These are phyloP conservation scores for Adiantum capillusveneris DNA, from an alignment of 75 land plant genomes.

Conservation along the genomic window DNA sequence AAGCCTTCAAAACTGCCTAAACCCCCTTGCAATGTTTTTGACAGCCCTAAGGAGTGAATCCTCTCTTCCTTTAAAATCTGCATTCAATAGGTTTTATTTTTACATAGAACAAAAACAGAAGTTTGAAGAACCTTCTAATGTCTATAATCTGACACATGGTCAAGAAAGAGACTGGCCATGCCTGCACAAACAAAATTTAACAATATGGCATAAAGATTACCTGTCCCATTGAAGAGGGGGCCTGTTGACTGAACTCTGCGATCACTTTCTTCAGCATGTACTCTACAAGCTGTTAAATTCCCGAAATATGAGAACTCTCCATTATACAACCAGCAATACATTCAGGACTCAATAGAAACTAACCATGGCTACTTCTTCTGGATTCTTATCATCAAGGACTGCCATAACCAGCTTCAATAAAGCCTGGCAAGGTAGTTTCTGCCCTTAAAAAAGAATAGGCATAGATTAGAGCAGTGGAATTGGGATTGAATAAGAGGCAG, in stretches of 20 bases:
- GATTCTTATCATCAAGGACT: slow-evolving; percentile 19
- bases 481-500: not conserved
- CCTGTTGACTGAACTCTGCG: slow-evolving; percentile 28
- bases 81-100: too few relatives aligned
- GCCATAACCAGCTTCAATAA: slow-evolving; percentile 11
- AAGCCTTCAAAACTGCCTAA: too few relatives aligned
- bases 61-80: too few relatives aligned
- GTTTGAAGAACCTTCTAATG: too few relatives aligned
- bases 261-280: slow-evolving; percentile 36
- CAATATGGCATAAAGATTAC: slow-evolving; percentile 13
- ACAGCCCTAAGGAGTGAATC: too few relatives aligned
- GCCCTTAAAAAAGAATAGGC: not conserved
- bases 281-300: slow-evolving; percentile 46
- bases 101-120: too few relatives aligned
- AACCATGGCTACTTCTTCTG: slow-evolving; percentile 26
- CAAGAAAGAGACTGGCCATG: too few relatives aligned
- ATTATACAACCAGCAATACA: not conserved
- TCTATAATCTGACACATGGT: not conserved
- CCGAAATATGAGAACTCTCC: too few relatives aligned
- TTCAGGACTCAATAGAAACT: too few relatives aligned
- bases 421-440: slow-evolving; percentile 6
- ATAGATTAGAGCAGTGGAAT: not conserved
- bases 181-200: too few relatives aligned
- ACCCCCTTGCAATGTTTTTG: too few relatives aligned
- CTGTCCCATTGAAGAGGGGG: slow-evolving; percentile 36